A percentile compares a stretch with the other conserved stretches of the same genome.
Conservation (phyloP, 345 rosid genomes). For the Eucalyptus caleyi region DNA sequence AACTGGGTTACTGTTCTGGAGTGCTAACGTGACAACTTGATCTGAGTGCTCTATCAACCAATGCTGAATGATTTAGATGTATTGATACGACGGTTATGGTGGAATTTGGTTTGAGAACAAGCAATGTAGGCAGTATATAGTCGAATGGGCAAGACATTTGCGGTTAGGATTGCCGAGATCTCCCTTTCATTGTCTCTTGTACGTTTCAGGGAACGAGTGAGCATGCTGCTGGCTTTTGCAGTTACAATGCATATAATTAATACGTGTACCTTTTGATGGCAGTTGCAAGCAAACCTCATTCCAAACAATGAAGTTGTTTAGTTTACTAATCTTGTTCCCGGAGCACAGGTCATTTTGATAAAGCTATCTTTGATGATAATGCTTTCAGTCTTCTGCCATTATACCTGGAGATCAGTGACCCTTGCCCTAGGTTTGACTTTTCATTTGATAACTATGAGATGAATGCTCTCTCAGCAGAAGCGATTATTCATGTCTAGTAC, state of each 20-base stretch:
- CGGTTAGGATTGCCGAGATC: neutral
- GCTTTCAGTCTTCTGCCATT: neutral
- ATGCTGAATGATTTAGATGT: neutral
- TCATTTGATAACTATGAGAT: neutral
- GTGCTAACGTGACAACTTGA: neutral
- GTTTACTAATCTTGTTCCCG: neutral
- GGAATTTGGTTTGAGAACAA: neutral
- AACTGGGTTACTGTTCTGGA: neutral
- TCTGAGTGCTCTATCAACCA: neutral
- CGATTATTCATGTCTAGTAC: neutral
- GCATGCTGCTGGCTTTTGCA: neutral
- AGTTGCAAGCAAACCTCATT: neutral
- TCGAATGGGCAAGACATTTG: neutral
- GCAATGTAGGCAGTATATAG: neutral
- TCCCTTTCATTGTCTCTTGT: neutral
- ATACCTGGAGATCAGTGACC: neutral
- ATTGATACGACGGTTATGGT: neutral
- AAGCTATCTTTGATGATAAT: neutral
- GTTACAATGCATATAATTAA: neutral
- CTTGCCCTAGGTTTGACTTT: neutral
- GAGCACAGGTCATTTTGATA: neutral
- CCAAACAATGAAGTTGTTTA: neutral
- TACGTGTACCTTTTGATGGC: neutral
- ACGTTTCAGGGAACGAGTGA: neutral
- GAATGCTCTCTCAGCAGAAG: neutral